Conservation (phyloP, 768 basidiomycete genomes). For the Termitomyces eurrhizus region DNA sequence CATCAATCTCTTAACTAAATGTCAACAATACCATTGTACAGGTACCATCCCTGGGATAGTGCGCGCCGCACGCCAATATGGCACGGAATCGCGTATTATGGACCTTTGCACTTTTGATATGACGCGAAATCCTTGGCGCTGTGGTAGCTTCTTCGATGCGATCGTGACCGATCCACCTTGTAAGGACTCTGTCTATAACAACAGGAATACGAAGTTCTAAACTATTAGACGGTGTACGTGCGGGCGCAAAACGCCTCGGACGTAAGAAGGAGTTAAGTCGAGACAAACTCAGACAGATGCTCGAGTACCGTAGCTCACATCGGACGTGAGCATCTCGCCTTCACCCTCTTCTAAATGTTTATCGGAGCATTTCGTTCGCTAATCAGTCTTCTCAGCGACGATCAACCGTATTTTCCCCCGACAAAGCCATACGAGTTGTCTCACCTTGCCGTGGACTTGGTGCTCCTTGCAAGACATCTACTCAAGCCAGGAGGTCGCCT, state of each 20-base stretch:
- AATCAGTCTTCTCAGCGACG: constrained; percentile 32
- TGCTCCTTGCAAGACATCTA: constrained; percentile 76
- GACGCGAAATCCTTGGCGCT: constrained; percentile 86
- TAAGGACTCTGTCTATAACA: constrained; percentile 30
- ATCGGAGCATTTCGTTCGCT: neutral
- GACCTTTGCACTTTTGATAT: constrained; percentile 92
- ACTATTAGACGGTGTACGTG: constrained; percentile 81
- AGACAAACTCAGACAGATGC: constrained; percentile 31
- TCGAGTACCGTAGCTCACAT: constrained; percentile 33
- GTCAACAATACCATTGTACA: constrained; percentile 12
- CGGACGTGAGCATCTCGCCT: constrained; percentile 37
- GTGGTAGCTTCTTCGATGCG: constrained; percentile 88
- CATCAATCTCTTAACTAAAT: neutral
- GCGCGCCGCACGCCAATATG: constrained; percentile 83
- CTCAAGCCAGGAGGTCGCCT: constrained; percentile 84
- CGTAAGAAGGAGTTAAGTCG: constrained; percentile 50
- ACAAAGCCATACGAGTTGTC: constrained; percentile 92
- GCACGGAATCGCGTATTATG: constrained; percentile 63
- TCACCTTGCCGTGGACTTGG: constrained; percentile 75
- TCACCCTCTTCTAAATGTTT: neutral
- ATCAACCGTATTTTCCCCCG: constrained; percentile 81
- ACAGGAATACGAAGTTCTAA: neutral
- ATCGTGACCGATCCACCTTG: constrained; percentile 95
- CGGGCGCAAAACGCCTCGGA: constrained; percentile 80
- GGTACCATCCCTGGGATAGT: constrained; percentile 64